Conservation (phyloP, 106 monocot genomes). For the Posidonia australis region DNA sequence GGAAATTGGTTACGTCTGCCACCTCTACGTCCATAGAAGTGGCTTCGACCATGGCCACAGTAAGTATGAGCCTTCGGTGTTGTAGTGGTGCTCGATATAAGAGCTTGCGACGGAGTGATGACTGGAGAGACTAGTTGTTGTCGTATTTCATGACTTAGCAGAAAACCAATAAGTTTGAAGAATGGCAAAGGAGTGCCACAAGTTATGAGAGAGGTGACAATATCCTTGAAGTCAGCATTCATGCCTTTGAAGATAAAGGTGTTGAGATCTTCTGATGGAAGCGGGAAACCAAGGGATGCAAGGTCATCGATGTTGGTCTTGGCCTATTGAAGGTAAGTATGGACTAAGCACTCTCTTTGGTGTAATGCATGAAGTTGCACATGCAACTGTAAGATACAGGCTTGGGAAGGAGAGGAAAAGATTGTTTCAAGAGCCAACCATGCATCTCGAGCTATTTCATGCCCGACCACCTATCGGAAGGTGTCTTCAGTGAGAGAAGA, state of each 20-base stretch:
- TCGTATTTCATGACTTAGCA: constrained; percentile 3
- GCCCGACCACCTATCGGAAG: constrained; percentile 3
- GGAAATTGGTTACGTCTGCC: too few relatives aligned
- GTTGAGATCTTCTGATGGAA: background rate
- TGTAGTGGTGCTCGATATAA: background rate
- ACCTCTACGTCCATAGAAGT: background rate
- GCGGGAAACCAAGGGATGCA: background rate
- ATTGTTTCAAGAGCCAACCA: background rate
- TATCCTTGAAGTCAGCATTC: background rate
- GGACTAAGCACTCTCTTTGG: background rate
- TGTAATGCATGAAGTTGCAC: too few relatives aligned
- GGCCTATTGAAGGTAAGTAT: background rate
- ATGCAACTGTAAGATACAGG: background rate
- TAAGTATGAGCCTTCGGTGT: background rate
- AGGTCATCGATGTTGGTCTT: constrained; percentile 1
- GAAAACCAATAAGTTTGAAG: background rate
- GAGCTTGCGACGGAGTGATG: too few relatives aligned
- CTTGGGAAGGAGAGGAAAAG: background rate
- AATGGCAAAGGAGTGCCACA: background rate
- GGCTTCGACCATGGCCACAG: background rate
- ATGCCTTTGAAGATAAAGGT: background rate
- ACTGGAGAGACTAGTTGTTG: background rate
- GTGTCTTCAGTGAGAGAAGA: too few relatives aligned
- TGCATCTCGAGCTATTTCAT: background rate
- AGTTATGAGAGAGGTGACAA: constrained; percentile 1